Conservation (phyloP, 176 grass and related monocot species). For the Miscanthus lutarioriparius region DNA sequence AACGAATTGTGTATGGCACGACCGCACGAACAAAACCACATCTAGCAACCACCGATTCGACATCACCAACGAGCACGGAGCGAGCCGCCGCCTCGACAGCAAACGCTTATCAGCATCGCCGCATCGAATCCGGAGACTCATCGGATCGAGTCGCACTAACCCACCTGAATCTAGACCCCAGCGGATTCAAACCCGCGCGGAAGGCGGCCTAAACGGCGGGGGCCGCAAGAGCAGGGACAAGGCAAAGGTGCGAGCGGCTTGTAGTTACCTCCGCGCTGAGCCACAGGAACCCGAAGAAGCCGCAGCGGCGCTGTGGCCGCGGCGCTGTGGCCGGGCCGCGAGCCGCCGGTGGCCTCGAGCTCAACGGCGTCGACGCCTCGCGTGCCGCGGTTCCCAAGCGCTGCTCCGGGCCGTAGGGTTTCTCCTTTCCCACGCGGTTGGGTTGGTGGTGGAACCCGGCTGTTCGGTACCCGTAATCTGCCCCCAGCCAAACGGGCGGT, state of each 20-base stretch:
- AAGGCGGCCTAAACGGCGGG: slow-evolving; percentile 7
- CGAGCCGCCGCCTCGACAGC: background rate
- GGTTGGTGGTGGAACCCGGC: background rate
- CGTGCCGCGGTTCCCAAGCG: background rate
- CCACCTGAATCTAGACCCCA: background rate
- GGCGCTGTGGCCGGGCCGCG: too few relatives aligned
- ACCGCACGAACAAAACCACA: background rate
- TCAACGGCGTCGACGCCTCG: background rate
- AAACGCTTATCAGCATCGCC: background rate
- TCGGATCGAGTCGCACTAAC: background rate
- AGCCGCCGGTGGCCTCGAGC: background rate
- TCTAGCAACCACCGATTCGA: background rate
- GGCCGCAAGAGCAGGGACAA: background rate
- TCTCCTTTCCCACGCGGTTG: too few relatives aligned
- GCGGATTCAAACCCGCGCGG: slow-evolving; percentile 8
- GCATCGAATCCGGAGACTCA: background rate
- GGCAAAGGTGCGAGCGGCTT: background rate
- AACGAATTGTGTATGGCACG: background rate
- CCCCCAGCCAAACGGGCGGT: slow-evolving; percentile 14
- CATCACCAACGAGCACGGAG: background rate
- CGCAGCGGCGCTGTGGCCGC: too few relatives aligned
- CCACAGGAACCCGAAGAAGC: too few relatives aligned
- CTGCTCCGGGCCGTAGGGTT: background rate
- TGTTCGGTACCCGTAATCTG: background rate
- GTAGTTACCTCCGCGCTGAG: too few relatives aligned